Evolutionary conservation across 208 protist species (phyloP).

Genomic region (Giardia muris): DNA sequence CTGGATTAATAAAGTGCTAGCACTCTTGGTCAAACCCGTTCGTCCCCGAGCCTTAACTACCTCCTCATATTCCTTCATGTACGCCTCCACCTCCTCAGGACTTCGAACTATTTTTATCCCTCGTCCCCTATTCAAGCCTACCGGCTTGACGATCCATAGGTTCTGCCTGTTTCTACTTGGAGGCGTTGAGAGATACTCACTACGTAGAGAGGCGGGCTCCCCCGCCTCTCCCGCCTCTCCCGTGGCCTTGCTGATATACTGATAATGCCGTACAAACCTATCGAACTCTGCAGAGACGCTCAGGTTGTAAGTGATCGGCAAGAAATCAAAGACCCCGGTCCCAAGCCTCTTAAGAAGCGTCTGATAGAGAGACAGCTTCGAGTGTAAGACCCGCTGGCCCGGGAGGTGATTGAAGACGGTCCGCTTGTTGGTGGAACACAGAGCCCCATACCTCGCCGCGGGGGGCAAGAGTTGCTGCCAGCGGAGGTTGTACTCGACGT

Average conservation of each 20-base stretch:
- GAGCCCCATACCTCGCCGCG: not conserved
- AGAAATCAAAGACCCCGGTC: not conserved
- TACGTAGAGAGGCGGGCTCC: not conserved
- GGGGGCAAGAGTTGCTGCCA: not conserved
- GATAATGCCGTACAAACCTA: not conserved
- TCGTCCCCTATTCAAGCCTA: slow-evolving; percentile 17
- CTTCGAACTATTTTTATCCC: not conserved
- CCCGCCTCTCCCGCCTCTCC: not conserved
- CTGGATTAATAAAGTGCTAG: not conserved
- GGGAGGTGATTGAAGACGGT: slow-evolving; percentile 5
- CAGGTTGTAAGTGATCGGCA: not conserved
- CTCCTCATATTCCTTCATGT: not conserved
- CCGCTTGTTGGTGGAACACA: not conserved
- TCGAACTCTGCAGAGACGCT: not conserved
- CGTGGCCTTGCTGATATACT: not conserved
- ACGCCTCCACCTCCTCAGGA: not conserved
- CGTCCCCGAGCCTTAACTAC: not conserved
- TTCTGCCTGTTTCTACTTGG: not conserved
- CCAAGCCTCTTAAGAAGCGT: not conserved
- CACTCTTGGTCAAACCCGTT: not conserved
- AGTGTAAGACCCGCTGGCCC: not conserved
- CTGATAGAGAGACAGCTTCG: not conserved
- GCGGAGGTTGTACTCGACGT: not conserved
- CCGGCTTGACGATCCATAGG: slow-evolving; percentile 22
- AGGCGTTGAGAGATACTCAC: not conserved